Evolutionary conservation across 345 rosid genomes (phyloP), one percentile per base, ranked within the genome.

Genomic region (Citrus sp.): DNA sequence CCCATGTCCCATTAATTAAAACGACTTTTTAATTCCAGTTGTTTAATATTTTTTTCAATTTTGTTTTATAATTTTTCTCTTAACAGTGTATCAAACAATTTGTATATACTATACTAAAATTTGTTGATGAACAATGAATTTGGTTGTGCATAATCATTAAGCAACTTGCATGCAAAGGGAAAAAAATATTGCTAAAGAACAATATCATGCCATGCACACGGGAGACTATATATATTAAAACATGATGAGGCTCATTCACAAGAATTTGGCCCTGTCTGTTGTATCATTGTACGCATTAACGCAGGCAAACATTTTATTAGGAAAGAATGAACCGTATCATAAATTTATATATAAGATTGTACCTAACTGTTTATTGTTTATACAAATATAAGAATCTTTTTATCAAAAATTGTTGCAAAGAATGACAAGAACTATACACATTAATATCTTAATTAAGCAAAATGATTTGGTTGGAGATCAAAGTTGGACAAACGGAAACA

Each of bases 151-250:
- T 30, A n/a, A 61, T 40, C 34, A 69, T 55, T 25, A 40, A 42
- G 37, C 81, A 59, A 51, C 62, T 76, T 76, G 81, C 67, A 72
- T 70, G 64, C 60, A 28, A 63, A 55, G 25, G 46, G 13, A 49
- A 51, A 78, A 64, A 75, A 74, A n/a, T 59, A 60, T 54, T 59
- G 79, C 40, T 24, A 77, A 59, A 63, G 56, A 66, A 83, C 85
- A 83, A 46, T n/a, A 55, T 5, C 82, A 80, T 82, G 81, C 84
- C 85, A 73, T 77, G 86, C 88, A 79, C 85, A 78, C 68, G 78
- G 76, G 70, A 63, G 62, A 55, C 32, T 22, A 30, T 27, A 25
- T n/a, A 46, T 12, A 21, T 28, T 9, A 7, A 21, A 25, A 73
- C 59, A 28, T 7, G n/a, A 24, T 54, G 40, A 28, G 19, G 46